phyloP scores from a whole-genome alignment of 495 filamentous ascomycete species.

The Penicillium ucsense region DNA sequence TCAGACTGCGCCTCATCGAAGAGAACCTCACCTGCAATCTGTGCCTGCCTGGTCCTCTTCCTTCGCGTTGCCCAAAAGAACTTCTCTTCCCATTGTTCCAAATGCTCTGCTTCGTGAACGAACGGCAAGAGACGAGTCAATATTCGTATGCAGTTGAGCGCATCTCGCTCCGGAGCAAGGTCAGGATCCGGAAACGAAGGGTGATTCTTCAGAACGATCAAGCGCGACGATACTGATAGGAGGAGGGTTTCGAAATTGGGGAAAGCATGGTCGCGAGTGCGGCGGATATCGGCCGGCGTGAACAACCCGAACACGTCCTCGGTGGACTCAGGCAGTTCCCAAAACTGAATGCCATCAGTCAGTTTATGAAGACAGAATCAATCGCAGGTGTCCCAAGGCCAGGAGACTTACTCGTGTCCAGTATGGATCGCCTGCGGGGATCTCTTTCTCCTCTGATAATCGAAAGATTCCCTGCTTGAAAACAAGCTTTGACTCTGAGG shows the following conservation, averaged over 20 bases:
- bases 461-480: conserved; percentile 99
- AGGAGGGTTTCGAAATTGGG: conserved; percentile 90
- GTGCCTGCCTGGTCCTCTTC: conserved; percentile 45
- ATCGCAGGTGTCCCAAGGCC: background rate
- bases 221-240: conserved; percentile 66
- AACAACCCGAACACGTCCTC: conserved; percentile 98
- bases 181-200: conserved; percentile 85
- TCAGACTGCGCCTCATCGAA: conserved; percentile 66
- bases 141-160: conserved; percentile 87
- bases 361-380: too few relatives aligned
- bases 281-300: conserved; percentile 83
- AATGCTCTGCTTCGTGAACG: conserved; percentile 80
- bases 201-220: conserved; percentile 75
- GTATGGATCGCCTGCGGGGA: conserved; percentile 81
- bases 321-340: conserved; percentile 91
- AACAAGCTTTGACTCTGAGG: conserved; percentile 96
- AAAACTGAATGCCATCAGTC: conserved; percentile 54
- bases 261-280: conserved; percentile 75
- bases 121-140: conserved; percentile 88
- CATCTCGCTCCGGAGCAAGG: conserved; percentile 79
- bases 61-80: conserved; percentile 83
- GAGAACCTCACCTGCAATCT: conserved; percentile 60
- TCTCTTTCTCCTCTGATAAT: conserved; percentile 81
- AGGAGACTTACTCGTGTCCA: conserved; percentile 66
- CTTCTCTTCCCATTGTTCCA: conserved; percentile 80